Base-by-base conservation (phyloP, 2,329 filamentous ascomycete genomes). In the Pyrenochaeta sp. region DNA sequence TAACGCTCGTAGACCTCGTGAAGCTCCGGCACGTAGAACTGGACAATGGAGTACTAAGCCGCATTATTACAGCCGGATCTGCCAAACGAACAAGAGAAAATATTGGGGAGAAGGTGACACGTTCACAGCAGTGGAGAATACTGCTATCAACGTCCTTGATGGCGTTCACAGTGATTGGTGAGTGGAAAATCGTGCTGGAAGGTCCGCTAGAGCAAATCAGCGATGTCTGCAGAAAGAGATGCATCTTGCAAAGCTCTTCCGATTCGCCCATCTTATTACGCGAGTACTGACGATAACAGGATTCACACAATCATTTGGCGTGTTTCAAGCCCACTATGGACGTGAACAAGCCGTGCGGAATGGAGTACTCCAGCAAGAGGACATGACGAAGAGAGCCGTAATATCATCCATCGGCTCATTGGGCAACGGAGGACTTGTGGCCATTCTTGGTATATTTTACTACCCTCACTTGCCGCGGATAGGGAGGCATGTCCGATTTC, bases 251-350 rank as follows among this genome's bases (percentile, higher is more conserved):
- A 8, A 19, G 9, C 8, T 39, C 40, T 25, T 44, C 19, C 9
- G 8, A 25, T 5, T 27, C 5, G 4, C 13, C 8, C 2, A 15
- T 10, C 22, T n/a, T 27, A 8, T 32, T 30, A 6, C 24, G 6
- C 15, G 15, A 24, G 27, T 24, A 28, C 58, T 67, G 39, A 67
- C 50, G 12, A 8, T 8, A 2, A 9, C 13, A 69, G 67, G 67
- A 3, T 36, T 62, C n/a, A 62, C 54, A n/a, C 66, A 69, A 46
- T 56, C 61, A n/a, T 69, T 63, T 39, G 64, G 60, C 2, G 62
- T 70, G 2, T 70, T 66, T n/a, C 67, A 70, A 47, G 59, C 56
- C 12, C 59, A 72, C 32, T 72, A 70, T 54, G 65, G 61, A n/a
- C 61, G 59, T 28, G 43, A 46, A 32, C 47, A 50, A 9, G 61